phyloP scores from a whole-genome alignment of 2,329 filamentous ascomycete genomes.

The Cladosporium oxysporum region DNA sequence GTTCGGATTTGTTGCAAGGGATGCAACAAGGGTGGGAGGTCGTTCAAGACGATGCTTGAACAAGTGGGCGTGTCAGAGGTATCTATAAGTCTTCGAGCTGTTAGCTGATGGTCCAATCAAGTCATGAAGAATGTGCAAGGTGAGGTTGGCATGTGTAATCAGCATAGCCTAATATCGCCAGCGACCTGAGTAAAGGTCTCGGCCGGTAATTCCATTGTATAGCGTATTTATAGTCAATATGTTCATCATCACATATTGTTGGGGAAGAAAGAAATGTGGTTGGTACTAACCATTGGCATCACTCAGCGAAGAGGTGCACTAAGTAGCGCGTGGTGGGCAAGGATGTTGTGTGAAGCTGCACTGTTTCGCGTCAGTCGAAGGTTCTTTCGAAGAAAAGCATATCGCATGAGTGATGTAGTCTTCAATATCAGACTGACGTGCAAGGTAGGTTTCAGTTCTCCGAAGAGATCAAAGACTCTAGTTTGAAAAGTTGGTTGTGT shows the following conservation, averaged over 20 bases:
- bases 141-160: constrained; percentile 14
- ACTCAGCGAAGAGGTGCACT: constrained; percentile 8
- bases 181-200: constrained; percentile 61
- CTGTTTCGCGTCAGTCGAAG: constrained; percentile 14
- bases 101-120: constrained; percentile 15
- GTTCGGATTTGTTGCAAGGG: neutral
- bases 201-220: constrained; percentile 84
- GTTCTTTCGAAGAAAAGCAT: neutral
- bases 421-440: constrained; percentile 82
- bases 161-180: constrained; percentile 66
- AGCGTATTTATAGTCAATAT: constrained; percentile 74
- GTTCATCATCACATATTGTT: constrained; percentile 36
- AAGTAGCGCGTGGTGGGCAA: neutral
- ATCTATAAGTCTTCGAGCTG: constrained; percentile 2
- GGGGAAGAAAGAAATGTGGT: neutral
- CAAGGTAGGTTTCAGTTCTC: constrained; percentile 74
- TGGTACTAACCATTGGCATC: constrained; percentile 14
- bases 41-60: neutral
- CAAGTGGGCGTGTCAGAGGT: neutral
- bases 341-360: constrained; percentile 3
- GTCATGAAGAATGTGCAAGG: constrained; percentile 8
- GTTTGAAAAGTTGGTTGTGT: constrained; percentile 70
- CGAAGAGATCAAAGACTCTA: constrained; percentile 94
- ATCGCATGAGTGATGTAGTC: neutral
- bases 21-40: neutral